Percentiles rank a stretch among this genome's conserved stretches.
phyloP scores from a whole-genome alignment of 1,284 basidiomycete species.

The Pascua sp. region DNA sequence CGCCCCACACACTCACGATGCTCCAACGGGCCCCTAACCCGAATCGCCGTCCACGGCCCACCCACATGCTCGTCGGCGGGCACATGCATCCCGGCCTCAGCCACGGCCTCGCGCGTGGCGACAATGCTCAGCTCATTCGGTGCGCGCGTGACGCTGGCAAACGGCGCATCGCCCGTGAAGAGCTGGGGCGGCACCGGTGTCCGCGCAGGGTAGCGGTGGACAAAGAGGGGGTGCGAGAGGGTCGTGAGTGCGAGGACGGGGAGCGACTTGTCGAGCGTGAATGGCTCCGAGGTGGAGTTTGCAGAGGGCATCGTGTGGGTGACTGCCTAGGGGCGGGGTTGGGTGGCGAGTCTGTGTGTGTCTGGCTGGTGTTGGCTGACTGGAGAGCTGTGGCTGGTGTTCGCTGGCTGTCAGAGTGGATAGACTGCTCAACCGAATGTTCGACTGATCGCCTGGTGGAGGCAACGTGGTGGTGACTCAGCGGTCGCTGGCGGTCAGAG shows the following conservation, averaged over 20 bases:
- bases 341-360: no score
- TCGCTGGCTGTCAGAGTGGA: no score
- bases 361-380: no score
- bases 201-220: conserved; percentile 49
- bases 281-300: background rate
- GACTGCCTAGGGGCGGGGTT: no score
- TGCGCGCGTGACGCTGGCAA: conserved; percentile 61
- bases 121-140: conserved; percentile 62
- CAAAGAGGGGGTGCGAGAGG: conserved; percentile 54
- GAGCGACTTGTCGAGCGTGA: conserved; percentile 16
- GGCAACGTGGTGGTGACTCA: no score
- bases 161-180: conserved; percentile 37
- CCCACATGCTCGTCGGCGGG: conserved; percentile 50
- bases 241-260: conserved; percentile 48
- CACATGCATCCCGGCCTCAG: conserved; percentile 24
- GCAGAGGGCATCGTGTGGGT: no score
- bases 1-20: conserved; percentile 54
- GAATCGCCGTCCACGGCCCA: conserved; percentile 54
- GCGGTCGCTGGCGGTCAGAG: no score
- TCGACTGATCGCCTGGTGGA: no score
- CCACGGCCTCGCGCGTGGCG: conserved; percentile 39
- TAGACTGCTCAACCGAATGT: no score
- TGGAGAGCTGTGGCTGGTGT: no score
- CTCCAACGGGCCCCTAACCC: conserved; percentile 64
- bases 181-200: conserved; percentile 28